phyloP scores from a whole-genome alignment of 257 asterid species.

The Euphrasia confusa region DNA sequence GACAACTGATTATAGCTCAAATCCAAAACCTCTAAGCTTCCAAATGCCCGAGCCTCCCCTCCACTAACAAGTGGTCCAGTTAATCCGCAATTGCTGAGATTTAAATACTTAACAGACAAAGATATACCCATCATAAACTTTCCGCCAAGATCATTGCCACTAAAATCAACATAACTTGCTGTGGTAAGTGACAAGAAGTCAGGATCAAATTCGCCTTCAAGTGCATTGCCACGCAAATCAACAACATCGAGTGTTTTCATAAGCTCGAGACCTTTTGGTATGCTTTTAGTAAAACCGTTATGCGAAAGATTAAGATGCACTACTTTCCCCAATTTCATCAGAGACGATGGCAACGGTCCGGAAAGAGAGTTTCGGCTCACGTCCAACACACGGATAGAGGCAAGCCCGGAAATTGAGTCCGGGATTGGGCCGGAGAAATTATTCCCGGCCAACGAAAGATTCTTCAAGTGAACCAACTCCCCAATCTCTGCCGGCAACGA shows the following conservation, averaged over 20 bases:
- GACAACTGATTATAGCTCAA: constrained; percentile 6
- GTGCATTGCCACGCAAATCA: constrained; percentile 1
- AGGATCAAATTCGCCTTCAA: not conserved
- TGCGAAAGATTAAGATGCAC: not conserved
- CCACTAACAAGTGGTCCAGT: not conserved
- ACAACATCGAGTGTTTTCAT: not conserved
- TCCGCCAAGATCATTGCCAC: not conserved
- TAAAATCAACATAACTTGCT: constrained; percentile 2
- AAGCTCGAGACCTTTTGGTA: not conserved
- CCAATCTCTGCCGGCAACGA: not conserved
- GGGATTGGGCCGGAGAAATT: not conserved
- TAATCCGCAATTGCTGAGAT: constrained; percentile 1
- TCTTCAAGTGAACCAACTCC: not conserved
- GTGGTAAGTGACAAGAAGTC: not conserved
- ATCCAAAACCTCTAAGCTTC: not conserved
- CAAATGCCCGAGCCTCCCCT: constrained; percentile 4
- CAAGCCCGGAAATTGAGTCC: not conserved
- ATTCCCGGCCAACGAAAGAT: constrained; percentile 5
- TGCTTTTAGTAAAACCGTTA: not conserved
- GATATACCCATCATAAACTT: constrained; percentile 1
- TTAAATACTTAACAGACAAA: not conserved
- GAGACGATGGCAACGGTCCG: not conserved
- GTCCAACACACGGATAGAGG: not conserved
- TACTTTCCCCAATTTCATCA: not conserved
- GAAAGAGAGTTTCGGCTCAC: constrained; percentile 4